Conservation (phyloP, 345 rosid species). For the Hevea brasiliensis region DNA sequence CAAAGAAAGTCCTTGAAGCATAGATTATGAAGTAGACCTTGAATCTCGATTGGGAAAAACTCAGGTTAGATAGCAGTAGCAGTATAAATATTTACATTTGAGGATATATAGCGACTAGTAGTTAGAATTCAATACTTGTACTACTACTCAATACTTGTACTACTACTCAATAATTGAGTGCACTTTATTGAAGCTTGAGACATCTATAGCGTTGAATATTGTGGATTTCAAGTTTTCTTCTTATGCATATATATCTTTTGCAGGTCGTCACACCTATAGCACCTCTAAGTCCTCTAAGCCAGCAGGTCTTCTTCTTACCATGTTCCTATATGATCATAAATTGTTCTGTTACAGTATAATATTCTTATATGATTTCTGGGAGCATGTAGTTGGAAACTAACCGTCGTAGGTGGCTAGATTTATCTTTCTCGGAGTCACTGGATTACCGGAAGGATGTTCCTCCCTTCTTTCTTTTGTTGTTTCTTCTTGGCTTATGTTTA, state of each 20-base stretch:
- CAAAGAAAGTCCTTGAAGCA: conserved; percentile 97
- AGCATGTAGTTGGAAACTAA: background rate
- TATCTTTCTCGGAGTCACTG: conserved; percentile 8
- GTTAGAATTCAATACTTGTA: background rate
- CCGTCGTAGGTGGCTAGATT: background rate
- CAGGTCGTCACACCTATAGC: conserved; percentile 99
- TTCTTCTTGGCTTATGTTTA: too few relatives aligned
- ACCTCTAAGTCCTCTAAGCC: conserved; percentile 93
- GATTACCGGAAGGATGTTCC: too few relatives aligned
- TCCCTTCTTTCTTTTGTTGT: too few relatives aligned
- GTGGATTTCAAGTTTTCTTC: background rate
- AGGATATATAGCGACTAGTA: background rate
- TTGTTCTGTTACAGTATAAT: background rate
- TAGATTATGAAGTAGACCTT: conserved; percentile 91
- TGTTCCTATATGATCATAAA: background rate
- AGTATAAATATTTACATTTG: conserved; percentile 1
- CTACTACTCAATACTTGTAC: too few relatives aligned
- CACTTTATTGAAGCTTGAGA: background rate
- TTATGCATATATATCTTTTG: background rate
- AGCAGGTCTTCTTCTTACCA: conserved; percentile 61
- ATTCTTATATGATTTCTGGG: background rate
- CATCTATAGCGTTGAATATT: background rate
- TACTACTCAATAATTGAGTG: background rate
- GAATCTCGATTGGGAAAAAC: conserved; percentile 97
- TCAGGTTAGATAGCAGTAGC: conserved; percentile 68